These are phyloP conservation scores for Blastocladiella emersonii DNA, from an alignment of 371 early-diverging fungal genomes.

Conservation along the genomic window DNA sequence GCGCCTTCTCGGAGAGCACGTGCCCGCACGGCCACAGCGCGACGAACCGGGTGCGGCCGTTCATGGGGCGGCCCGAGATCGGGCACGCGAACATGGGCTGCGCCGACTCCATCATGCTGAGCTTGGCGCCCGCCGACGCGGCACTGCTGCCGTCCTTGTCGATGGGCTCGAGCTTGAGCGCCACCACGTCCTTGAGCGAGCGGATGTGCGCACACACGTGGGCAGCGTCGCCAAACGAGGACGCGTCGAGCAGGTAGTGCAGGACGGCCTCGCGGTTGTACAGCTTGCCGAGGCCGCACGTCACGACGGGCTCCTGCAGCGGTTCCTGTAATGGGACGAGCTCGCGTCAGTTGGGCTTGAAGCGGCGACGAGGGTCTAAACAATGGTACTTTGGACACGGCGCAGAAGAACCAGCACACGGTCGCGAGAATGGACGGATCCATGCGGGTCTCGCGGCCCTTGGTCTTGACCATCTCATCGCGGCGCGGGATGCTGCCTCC, in stretches of 20 bases:
- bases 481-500: constrained; percentile 92
- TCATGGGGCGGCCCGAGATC: constrained; percentile 84
- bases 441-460: constrained; percentile 51
- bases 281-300: constrained; percentile 67
- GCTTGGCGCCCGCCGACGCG: constrained; percentile 26
- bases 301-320: constrained; percentile 63
- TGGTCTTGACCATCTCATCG: constrained; percentile 82
- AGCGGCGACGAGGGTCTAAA: neutral
- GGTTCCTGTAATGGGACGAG: constrained; percentile 31
- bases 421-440: constrained; percentile 55
- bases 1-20: constrained; percentile 68
- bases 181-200: constrained; percentile 48
- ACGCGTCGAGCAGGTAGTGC: constrained; percentile 61
- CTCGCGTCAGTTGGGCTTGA: neutral
- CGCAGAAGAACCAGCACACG: constrained; percentile 66
- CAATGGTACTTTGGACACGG: constrained; percentile 71
- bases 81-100: constrained; percentile 68
- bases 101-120: no score
- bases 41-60: constrained; percentile 69
- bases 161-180: constrained; percentile 61
- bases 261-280: constrained; percentile 85
- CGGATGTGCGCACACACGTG: constrained; percentile 65
- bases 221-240: constrained; percentile 67
- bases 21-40: constrained; percentile 73
- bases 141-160: constrained; percentile 24